Evolutionary conservation across 805 yeast genomes (phyloP).

Genomic region (Candida montana): DNA sequence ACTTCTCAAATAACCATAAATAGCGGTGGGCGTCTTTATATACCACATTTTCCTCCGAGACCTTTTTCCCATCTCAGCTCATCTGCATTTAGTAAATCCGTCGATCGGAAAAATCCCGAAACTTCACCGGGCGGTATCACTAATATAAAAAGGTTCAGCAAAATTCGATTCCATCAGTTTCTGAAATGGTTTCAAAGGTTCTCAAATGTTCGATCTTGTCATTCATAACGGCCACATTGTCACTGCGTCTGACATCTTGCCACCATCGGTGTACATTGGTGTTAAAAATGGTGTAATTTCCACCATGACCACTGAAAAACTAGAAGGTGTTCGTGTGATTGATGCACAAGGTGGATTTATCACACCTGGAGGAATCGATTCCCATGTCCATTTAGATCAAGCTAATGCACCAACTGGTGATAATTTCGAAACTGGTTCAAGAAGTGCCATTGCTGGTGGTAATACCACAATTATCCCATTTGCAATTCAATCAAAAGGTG

Average conservation of each 20-base stretch:
- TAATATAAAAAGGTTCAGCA: too few relatives aligned
- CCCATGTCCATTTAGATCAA: conserved; percentile 45
- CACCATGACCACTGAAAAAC: conserved; percentile 29
- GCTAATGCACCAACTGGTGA: conserved; percentile 38
- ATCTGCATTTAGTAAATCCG: not conserved
- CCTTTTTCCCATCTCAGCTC: too few relatives aligned
- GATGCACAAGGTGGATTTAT: conserved; percentile 44
- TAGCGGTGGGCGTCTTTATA: too few relatives aligned
- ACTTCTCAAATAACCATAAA: not conserved
- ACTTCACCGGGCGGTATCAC: not conserved
- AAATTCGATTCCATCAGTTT: too few relatives aligned
- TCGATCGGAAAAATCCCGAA: conserved; percentile 1
- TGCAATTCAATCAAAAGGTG: conserved; percentile 38
- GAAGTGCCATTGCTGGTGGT: conserved; percentile 45
- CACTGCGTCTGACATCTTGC: conserved; percentile 27
- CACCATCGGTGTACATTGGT: conserved; percentile 36
- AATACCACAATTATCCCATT: conserved; percentile 44
- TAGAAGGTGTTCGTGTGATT: conserved; percentile 26
- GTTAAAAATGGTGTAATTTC: conserved; percentile 34
- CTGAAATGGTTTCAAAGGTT: too few relatives aligned
- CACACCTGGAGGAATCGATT: conserved; percentile 49
- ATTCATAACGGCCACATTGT: conserved; percentile 29
- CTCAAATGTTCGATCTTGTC: conserved; percentile 23
- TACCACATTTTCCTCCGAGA: too few relatives aligned
- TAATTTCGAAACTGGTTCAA: conserved; percentile 38